Conservation (phyloP, 2,329 filamentous ascomycete genomes). For the Ophiostoma australiae region DNA sequence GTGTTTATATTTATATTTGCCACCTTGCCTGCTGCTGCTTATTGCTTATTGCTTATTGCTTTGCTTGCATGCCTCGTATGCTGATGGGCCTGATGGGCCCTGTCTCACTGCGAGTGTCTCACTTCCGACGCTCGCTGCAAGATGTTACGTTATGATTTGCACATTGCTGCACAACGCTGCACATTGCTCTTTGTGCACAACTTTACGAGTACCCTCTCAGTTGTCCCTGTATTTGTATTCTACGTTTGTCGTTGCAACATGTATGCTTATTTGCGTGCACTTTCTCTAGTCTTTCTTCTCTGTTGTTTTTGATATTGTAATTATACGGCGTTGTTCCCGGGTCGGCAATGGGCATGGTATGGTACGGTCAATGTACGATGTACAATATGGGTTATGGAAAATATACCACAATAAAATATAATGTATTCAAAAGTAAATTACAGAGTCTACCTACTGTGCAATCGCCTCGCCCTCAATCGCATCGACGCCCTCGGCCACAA, state of each 20-base stretch:
- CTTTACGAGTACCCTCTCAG: background rate
- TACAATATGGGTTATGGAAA: background rate
- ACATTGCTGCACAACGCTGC: background rate
- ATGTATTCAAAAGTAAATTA: background rate
- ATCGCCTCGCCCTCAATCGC: slow-evolving; percentile 48
- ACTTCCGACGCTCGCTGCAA: background rate
- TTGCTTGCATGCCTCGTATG: background rate
- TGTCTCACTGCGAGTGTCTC: background rate
- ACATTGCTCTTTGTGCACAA: background rate
- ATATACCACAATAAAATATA: background rate
- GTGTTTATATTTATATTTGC: background rate
- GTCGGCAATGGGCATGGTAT: background rate
- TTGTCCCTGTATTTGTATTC: background rate
- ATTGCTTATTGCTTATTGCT: background rate
- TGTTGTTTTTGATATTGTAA: background rate
- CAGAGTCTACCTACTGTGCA: slow-evolving; percentile 19
- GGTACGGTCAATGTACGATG: background rate
- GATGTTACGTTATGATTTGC: slow-evolving; percentile 1
- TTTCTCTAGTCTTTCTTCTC: background rate
- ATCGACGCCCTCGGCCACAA: slow-evolving; percentile 47
- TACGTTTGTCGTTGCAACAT: background rate
- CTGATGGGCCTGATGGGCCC: background rate
- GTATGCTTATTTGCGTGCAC: background rate
- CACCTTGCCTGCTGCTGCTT: background rate
- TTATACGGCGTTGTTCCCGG: background rate